Evolutionary conservation across 164 flowering plant species (phyloP).

Genomic region (Stephania japonica): DNA sequence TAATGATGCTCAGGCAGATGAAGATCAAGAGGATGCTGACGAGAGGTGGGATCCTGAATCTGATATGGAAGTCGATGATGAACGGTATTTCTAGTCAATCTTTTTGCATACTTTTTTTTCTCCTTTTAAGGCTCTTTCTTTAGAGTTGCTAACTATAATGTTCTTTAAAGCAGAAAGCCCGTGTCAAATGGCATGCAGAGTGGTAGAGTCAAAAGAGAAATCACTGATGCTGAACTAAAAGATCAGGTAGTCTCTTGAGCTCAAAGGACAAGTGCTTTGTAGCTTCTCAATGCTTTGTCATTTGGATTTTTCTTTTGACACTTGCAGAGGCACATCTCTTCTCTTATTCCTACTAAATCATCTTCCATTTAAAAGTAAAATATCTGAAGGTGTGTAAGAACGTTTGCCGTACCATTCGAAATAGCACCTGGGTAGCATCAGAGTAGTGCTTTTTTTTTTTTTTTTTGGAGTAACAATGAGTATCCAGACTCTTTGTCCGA

Average conservation of each 20-base stretch:
- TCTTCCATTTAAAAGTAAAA: background rate
- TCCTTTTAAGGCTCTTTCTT: background rate
- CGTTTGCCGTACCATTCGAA: background rate
- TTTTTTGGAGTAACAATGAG: no score
- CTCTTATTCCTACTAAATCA: background rate
- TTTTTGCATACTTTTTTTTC: background rate
- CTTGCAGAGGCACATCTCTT: background rate
- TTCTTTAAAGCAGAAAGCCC: constrained; percentile 36
- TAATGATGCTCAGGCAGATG: constrained; percentile 40
- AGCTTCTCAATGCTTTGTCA: background rate
- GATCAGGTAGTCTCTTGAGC: constrained; percentile 32
- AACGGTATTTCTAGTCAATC: constrained; percentile 26
- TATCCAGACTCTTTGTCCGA: no score
- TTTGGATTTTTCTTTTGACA: background rate
- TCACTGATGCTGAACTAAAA: constrained; percentile 40
- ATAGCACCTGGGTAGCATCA: background rate
- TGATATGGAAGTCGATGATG: constrained; percentile 58
- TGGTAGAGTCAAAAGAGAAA: constrained; percentile 35
- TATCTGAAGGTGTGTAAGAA: background rate
- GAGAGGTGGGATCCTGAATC: constrained; percentile 65
- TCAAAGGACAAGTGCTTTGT: background rate
- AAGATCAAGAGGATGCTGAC: constrained; percentile 59
- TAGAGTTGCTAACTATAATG: background rate
- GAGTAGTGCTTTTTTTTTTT: no score
- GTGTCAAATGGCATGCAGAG: constrained; percentile 25